Evolutionary conservation across 2,329 filamentous ascomycete genomes (phyloP).

Genomic region (Hysterium pulicare): DNA sequence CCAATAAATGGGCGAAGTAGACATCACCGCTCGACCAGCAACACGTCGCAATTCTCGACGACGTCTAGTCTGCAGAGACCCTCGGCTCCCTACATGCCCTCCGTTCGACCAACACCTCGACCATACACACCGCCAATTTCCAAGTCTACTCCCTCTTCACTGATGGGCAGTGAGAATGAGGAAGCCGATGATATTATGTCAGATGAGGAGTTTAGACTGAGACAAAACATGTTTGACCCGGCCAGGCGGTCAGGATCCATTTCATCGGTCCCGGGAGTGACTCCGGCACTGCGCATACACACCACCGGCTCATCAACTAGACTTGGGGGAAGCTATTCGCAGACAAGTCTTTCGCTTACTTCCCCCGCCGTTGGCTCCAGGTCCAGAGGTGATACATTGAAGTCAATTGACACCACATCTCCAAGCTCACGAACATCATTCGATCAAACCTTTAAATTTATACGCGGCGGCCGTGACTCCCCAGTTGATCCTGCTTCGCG

Average conservation of each 20-base stretch:
- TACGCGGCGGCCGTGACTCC: slow-evolving; percentile 48
- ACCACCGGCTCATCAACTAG: slow-evolving; percentile 43
- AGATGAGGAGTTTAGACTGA: slow-evolving; percentile 44
- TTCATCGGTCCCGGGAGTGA: slow-evolving; percentile 38
- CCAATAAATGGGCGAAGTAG: slow-evolving; percentile 38
- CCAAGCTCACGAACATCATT: slow-evolving; percentile 55
- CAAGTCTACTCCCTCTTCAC: slow-evolving; percentile 49
- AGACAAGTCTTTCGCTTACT: slow-evolving; percentile 51
- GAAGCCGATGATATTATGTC: slow-evolving; percentile 44
- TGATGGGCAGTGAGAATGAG: slow-evolving; percentile 44
- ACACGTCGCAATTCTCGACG: slow-evolving; percentile 53
- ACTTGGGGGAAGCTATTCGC: slow-evolving; percentile 48
- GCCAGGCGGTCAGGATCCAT: slow-evolving; percentile 44
- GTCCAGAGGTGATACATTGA: slow-evolving; percentile 50
- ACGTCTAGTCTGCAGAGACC: slow-evolving; percentile 48
- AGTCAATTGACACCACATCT: slow-evolving; percentile 49
- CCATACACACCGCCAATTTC: slow-evolving; percentile 53
- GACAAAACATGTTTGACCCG: slow-evolving; percentile 36
- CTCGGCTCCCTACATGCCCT: slow-evolving; percentile 52
- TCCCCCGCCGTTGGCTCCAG: slow-evolving; percentile 40
- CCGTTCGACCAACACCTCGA: slow-evolving; percentile 54
- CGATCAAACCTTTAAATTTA: slow-evolving; percentile 53
- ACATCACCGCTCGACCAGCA: slow-evolving; percentile 54
- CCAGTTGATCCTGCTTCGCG: slow-evolving; percentile 50
- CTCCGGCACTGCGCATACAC: slow-evolving; percentile 27